A percentile compares a stretch with the other conserved stretches of the same genome.
These are phyloP conservation scores for Butyriboletus appendiculatus DNA, from an alignment of 1,284 basidiomycete genomes.

Conservation along the genomic window DNA sequence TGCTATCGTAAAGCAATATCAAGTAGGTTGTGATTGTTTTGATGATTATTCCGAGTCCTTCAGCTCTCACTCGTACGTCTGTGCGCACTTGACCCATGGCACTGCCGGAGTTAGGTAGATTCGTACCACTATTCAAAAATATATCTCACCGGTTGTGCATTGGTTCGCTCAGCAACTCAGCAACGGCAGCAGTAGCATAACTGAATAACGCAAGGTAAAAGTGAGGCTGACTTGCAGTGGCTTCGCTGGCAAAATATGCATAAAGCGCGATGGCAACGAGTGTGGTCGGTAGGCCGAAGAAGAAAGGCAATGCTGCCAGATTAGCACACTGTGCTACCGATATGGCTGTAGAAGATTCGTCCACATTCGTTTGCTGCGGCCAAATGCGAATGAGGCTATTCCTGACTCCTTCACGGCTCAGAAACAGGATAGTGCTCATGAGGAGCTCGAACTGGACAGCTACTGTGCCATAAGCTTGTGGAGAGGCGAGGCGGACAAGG, in stretches of 20 bases:
- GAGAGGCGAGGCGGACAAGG: slow-evolving; percentile 82
- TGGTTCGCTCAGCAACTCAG: slow-evolving; percentile 83
- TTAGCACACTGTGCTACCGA: slow-evolving; percentile 40
- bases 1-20: slow-evolving; percentile 53
- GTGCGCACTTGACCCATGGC: slow-evolving; percentile 72
- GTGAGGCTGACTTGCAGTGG: slow-evolving; percentile 58
- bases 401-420: slow-evolving; percentile 89
- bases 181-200: slow-evolving; percentile 73
- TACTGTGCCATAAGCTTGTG: slow-evolving; percentile 84
- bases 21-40: slow-evolving; percentile 75
- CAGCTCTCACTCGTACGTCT: slow-evolving; percentile 72
- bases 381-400: slow-evolving; percentile 70
- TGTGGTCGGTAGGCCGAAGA: slow-evolving; percentile 57
- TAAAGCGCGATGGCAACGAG: slow-evolving; percentile 51
- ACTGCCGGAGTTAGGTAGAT: slow-evolving; percentile 35
- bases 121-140: slow-evolving; percentile 1
- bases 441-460: slow-evolving; percentile 87
- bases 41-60: slow-evolving; percentile 77
- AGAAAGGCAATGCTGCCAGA: slow-evolving; percentile 57
- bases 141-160: slow-evolving; percentile 68
- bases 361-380: slow-evolving; percentile 26
- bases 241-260: slow-evolving; percentile 45
- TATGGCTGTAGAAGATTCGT: slow-evolving; percentile 14
- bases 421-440: slow-evolving; percentile 87
- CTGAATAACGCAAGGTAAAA: slow-evolving; percentile 65